phyloP scores from a whole-genome alignment of 306 rosid species.

The Acmispon strigosus region DNA sequence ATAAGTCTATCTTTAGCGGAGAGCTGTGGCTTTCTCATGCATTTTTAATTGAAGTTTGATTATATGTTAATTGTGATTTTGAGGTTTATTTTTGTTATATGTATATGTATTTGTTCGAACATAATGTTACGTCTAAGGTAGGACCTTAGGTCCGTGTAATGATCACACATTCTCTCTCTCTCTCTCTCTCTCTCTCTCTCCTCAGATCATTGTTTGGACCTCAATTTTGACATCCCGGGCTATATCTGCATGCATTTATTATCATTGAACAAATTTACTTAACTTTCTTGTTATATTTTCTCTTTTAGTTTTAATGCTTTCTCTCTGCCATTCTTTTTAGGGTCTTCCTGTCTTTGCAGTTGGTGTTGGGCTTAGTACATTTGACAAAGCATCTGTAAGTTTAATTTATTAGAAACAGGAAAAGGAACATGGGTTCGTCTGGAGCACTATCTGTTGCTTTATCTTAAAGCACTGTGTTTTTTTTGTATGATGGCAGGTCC shows the following conservation, averaged over 20 bases:
- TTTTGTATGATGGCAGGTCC: slow-evolving; percentile 47
- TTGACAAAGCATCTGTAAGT: slow-evolving; percentile 94
- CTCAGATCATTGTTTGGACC: not conserved
- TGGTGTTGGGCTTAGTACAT: slow-evolving; percentile 86
- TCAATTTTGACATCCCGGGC: not conserved
- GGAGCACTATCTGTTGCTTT: not conserved
- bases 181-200: not conserved
- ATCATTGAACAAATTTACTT: not conserved
- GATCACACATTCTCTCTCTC: not conserved
- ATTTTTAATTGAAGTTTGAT: not conserved
- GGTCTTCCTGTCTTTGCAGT: slow-evolving; percentile 88
- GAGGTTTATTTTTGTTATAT: not conserved
- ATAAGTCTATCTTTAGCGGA: not conserved
- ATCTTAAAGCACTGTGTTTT: not conserved
- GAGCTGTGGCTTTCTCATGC: not conserved
- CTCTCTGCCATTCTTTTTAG: slow-evolving; percentile 32
- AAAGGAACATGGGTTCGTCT: slow-evolving; percentile 8
- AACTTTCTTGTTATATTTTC: not conserved
- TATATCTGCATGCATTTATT: not conserved
- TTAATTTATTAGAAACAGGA: slow-evolving; percentile 4
- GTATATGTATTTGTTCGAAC: not conserved
- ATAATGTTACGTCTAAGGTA: not conserved
- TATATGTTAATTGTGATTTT: not conserved
- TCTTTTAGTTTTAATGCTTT: not conserved
- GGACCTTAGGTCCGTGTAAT: not conserved